A percentile compares a stretch with the other conserved stretches of the same genome.
Evolutionary conservation across 2,329 filamentous ascomycete genomes (phyloP).

Genomic region (Aspergillus puulaauensis): DNA sequence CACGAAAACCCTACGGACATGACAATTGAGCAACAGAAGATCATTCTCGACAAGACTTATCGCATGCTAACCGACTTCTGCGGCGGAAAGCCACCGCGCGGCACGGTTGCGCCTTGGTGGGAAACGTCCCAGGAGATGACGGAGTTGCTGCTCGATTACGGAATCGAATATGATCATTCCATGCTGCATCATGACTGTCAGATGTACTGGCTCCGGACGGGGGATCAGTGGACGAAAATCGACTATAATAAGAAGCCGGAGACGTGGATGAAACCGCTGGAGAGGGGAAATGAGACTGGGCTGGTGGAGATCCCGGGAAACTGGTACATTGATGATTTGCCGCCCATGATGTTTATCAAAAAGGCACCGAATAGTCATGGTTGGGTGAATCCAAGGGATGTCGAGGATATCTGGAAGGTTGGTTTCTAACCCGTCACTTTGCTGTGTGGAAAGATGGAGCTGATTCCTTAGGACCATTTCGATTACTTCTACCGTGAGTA

Average conservation of each 20-base stretch:
- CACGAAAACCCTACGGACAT: conserved; percentile 73
- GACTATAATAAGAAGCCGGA: conserved; percentile 43
- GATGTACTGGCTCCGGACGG: conserved; percentile 45
- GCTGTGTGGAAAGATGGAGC: conserved; percentile 37
- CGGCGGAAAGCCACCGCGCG: conserved; percentile 70
- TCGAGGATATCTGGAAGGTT: conserved; percentile 58
- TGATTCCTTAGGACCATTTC: conserved; percentile 61
- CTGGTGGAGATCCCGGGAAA: conserved; percentile 46
- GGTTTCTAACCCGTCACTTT: background rate
- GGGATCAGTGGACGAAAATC: conserved; percentile 47
- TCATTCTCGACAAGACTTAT: conserved; percentile 76
- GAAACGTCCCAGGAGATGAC: conserved; percentile 68
- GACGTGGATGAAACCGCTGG: conserved; percentile 50
- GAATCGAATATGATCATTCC: conserved; percentile 47
- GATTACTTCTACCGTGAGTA: conserved; percentile 74
- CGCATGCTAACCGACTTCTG: conserved; percentile 70
- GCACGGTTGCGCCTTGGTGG: conserved; percentile 75
- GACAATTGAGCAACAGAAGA: conserved; percentile 72
- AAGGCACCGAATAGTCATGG: conserved; percentile 53
- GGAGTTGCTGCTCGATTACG: conserved; percentile 43
- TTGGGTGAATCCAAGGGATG: conserved; percentile 58
- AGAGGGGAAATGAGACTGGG: conserved; percentile 45
- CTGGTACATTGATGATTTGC: conserved; percentile 47
- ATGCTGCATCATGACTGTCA: conserved; percentile 48
- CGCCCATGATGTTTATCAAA: conserved; percentile 50